These are phyloP conservation scores for Ramaria sp. DNA, from an alignment of 768 basidiomycete genomes.

Conservation along the genomic window DNA sequence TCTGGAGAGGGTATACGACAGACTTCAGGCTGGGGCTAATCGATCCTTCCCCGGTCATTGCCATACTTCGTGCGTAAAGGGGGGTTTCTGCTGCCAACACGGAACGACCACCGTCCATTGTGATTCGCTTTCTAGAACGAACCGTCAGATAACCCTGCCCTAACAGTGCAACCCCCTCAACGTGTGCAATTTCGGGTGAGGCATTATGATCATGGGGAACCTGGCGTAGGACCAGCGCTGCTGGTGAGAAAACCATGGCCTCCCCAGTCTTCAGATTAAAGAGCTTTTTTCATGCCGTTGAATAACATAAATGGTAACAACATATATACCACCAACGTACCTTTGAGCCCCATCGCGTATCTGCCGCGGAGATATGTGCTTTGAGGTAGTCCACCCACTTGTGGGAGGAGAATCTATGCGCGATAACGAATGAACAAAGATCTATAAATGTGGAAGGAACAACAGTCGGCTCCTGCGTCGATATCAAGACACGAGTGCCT, in stretches of 20 bases:
- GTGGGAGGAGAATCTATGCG: conserved; percentile 68
- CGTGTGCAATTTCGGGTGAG: not conserved
- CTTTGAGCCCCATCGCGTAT: not conserved
- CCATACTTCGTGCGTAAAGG: too few relatives aligned
- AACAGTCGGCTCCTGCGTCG: conserved; percentile 72
- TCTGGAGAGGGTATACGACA: not conserved
- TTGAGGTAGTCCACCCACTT: conserved; percentile 65
- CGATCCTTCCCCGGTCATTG: not conserved
- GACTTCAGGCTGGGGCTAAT: not conserved
- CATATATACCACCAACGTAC: not conserved
- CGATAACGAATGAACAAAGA: conserved; percentile 51
- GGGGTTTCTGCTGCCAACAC: not conserved
- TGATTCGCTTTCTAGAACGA: not conserved
- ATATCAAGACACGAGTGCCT: conserved; percentile 62
- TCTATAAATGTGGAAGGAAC: conserved; percentile 59
- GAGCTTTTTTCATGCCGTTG: not conserved
- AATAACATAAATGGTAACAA: not conserved
- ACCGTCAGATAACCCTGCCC: not conserved
- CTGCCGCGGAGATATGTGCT: conserved; percentile 36
- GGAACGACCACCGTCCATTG: not conserved
- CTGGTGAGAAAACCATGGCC: not conserved
- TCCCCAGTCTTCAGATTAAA: not conserved
- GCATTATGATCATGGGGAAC: not conserved
- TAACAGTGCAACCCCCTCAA: not conserved
- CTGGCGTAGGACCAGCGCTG: not conserved